phyloP scores from a whole-genome alignment of 805 yeast species.

The Kodamaea restingae region DNA sequence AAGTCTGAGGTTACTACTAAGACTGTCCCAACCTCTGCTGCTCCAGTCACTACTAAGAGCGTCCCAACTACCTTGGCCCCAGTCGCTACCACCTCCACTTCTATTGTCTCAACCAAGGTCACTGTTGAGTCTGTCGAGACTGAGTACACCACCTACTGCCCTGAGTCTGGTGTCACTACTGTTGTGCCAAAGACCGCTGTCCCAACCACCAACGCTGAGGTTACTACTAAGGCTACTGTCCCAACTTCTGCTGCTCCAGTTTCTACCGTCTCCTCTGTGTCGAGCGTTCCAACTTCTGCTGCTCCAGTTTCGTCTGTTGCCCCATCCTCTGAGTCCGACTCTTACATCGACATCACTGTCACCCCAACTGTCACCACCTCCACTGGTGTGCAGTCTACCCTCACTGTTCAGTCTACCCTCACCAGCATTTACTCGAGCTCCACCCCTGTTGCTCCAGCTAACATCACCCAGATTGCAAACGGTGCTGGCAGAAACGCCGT shows the following conservation, averaged over 20 bases:
- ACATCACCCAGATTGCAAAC: conserved; percentile 23
- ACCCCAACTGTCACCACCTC: too few relatives aligned
- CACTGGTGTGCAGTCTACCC: too few relatives aligned
- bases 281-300: too few relatives aligned
- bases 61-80: too few relatives aligned
- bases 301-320: too few relatives aligned
- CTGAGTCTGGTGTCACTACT: conserved; percentile 20
- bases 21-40: conserved; percentile 7
- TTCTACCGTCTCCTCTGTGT: too few relatives aligned
- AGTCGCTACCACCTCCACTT: conserved; percentile 36
- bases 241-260: conserved; percentile 10
- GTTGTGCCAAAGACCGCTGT: conserved; percentile 9
- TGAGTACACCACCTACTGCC: conserved; percentile 36
- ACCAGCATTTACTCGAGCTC: conserved; percentile 26
- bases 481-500: conserved; percentile 27
- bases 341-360: too few relatives aligned
- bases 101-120: conserved; percentile 27
- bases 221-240: conserved; percentile 6
- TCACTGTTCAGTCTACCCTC: conserved; percentile 38
- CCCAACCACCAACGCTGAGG: too few relatives aligned
- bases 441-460: conserved; percentile 21
- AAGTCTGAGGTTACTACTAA: conserved; percentile 7
- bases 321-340: too few relatives aligned
- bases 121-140: conserved; percentile 41
- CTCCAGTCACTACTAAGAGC: conserved; percentile 10